phyloP scores from a whole-genome alignment of 1,284 basidiomycete species.

The Fistulina hepatica region DNA sequence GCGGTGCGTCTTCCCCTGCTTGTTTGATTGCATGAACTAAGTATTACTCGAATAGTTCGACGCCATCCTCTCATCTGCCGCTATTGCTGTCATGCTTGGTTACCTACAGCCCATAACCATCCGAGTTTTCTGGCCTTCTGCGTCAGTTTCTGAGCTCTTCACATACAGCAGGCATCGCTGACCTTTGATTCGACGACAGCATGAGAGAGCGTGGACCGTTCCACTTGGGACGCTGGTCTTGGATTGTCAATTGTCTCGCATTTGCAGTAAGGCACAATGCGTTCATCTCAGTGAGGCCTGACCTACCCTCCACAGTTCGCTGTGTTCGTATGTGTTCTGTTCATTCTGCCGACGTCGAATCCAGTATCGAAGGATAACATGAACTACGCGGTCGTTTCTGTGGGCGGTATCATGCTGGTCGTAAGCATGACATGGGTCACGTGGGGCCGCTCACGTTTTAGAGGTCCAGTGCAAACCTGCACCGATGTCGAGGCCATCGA shows the following conservation, averaged over 20 bases:
- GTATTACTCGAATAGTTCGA: slow-evolving; percentile 31
- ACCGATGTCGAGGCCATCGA: too few relatives aligned
- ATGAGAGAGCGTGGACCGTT: slow-evolving; percentile 42
- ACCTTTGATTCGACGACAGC: slow-evolving; percentile 18
- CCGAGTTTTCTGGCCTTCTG: slow-evolving; percentile 45
- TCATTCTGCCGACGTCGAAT: slow-evolving; percentile 48
- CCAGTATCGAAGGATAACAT: slow-evolving; percentile 50
- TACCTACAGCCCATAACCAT: slow-evolving; percentile 50
- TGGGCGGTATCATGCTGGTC: slow-evolving; percentile 34
- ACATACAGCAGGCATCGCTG: too few relatives aligned
- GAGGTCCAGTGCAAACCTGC: slow-evolving; percentile 28
- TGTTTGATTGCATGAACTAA: background rate
- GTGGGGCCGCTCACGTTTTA: slow-evolving; percentile 30
- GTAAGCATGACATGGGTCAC: slow-evolving; percentile 31
- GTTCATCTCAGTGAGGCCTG: slow-evolving; percentile 3
- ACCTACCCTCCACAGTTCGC: slow-evolving; percentile 29
- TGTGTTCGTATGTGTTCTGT: slow-evolving; percentile 43
- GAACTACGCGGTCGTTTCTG: slow-evolving; percentile 50
- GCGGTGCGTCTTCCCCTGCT: slow-evolving; percentile 31
- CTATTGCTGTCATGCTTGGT: slow-evolving; percentile 49
- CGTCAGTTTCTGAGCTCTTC: slow-evolving; percentile 26
- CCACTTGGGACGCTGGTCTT: slow-evolving; percentile 41
- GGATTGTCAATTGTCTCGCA: slow-evolving; percentile 38
- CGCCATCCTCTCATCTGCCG: slow-evolving; percentile 44
- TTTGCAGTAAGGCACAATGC: slow-evolving; percentile 27